These are phyloP conservation scores for Mitragyna speciosa DNA, from an alignment of 257 asterid species.

Conservation along the genomic window DNA sequence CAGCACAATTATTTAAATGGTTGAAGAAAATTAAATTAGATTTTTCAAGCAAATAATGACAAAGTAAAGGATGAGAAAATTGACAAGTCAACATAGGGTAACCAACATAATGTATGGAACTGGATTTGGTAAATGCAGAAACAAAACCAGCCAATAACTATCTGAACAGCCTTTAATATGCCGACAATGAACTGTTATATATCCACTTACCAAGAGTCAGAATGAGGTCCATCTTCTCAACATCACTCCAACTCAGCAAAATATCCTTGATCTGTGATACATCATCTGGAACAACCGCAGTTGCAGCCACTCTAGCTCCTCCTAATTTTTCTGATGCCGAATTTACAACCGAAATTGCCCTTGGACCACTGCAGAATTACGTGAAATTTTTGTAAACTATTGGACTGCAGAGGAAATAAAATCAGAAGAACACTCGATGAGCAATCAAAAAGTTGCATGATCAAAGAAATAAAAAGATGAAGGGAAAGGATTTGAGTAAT, in stretches of 20 bases:
- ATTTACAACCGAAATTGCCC: conserved; percentile 84
- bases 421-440: neutral
- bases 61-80: neutral
- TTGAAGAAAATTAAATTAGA: neutral
- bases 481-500: neutral
- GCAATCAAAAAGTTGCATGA: neutral
- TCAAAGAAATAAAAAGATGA: neutral
- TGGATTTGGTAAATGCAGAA: neutral
- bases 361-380: conserved; percentile 72
- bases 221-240: conserved; percentile 85
- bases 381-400: conserved; percentile 19
- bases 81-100: neutral
- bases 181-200: neutral
- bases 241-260: conserved; percentile 81
- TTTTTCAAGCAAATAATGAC: neutral
- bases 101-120: neutral
- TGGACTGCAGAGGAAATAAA: neutral
- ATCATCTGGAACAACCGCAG: conserved; percentile 85
- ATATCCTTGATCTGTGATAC: conserved; percentile 63
- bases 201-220: conserved; percentile 77
- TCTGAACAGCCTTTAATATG: conserved; percentile 8
- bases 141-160: conserved; percentile 16
- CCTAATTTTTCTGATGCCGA: conserved; percentile 81
- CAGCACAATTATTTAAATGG: neutral
- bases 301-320: conserved; percentile 70